phyloP scores from a whole-genome alignment of 1,284 basidiomycete genomes.

The Ustilago vetiveriae region DNA sequence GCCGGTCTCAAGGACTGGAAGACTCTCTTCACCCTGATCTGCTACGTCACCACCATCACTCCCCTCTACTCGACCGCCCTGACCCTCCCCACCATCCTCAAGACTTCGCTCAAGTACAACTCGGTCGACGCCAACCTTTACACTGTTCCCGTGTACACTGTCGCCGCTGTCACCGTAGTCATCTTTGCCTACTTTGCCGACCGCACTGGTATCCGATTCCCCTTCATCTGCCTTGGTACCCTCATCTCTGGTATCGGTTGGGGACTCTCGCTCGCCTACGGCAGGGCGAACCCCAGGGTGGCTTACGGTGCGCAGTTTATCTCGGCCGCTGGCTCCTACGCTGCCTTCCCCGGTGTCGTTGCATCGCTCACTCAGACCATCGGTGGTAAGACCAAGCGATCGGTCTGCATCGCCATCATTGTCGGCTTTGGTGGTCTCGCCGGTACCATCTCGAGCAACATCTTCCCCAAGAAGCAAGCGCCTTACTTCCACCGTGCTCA shows the following conservation, averaged over 20 bases:
- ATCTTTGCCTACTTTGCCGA: conserved; percentile 49
- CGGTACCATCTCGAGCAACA: conserved; percentile 54
- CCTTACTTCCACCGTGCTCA: conserved; percentile 51
- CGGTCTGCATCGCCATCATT: conserved; percentile 53
- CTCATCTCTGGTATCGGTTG: conserved; percentile 53
- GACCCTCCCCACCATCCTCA: conserved; percentile 57
- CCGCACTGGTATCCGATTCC: conserved; percentile 40
- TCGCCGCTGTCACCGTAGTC: conserved; percentile 67
- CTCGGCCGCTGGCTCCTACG: conserved; percentile 53
- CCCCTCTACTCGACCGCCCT: conserved; percentile 59
- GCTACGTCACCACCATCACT: conserved; percentile 55
- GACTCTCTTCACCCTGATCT: conserved; percentile 50
- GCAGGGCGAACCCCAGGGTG: conserved; percentile 26
- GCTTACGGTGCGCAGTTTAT: conserved; percentile 58
- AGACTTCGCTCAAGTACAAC: conserved; percentile 54
- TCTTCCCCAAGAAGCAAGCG: conserved; percentile 51
- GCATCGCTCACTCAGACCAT: conserved; percentile 51
- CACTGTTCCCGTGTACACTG: conserved; percentile 69
- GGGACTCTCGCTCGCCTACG: conserved; percentile 43
- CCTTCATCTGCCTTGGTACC: conserved; percentile 49
- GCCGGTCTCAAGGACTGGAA: conserved; percentile 60
- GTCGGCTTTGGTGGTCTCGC: conserved; percentile 55
- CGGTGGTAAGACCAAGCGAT: conserved; percentile 54
- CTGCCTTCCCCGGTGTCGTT: conserved; percentile 52
- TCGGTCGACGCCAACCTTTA: conserved; percentile 60